Base-by-base conservation (phyloP, 2,329 filamentous ascomycete species). In the Aureobasidium sp. region DNA sequence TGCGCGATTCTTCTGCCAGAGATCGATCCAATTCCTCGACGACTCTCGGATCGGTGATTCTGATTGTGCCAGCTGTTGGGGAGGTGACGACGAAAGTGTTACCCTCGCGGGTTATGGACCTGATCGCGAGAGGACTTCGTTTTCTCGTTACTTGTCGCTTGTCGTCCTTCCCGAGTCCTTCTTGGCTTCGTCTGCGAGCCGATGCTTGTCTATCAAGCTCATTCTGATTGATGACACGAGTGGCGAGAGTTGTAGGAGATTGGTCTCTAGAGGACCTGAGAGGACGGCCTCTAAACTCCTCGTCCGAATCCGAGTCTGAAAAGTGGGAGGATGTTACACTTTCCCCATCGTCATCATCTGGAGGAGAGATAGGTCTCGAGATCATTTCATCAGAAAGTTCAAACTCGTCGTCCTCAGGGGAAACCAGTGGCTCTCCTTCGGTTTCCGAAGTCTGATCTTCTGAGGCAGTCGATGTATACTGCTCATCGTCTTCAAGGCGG, bases 401-500 rank as follows among this genome's bases (percentile, higher is more conserved):
- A 14, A 40, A 40, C 2, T 30, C 35, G 27, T 52, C 48, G 6
- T 52, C 48, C 4, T 32, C 38, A n/a, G 48, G 48, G 6, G 48
- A 52, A 3, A 50, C 47, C 8, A 14, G 11, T 8, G 32, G 25
- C 25, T 32, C n/a, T 11, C 30, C 37, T 7, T 32, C 37, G 10
- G 34, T n/a, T 4, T 21, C 12, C 11, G 14, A 21, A 7, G 21
- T 10, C 4, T 3, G 7, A 6, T 29, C 6, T 7, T 6, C 27
- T 29, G 27, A 12, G 12, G 27, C 12, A 12, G 6, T 12, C 27
- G 27, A 29, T 29, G 27, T 29, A 12, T 12, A n/a, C n/a, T 10
- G 2, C 8, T 5, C 5, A 35, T 29, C 10, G n/a, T 10, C 5
- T 11, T 40, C 47, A 16, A 35, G 32, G 14, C 12, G 25, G 12